Percentiles rank a stretch among this genome's conserved stretches.
phyloP scores from a whole-genome alignment of 2,329 filamentous ascomycete species.

The Diaporthe sp. region DNA sequence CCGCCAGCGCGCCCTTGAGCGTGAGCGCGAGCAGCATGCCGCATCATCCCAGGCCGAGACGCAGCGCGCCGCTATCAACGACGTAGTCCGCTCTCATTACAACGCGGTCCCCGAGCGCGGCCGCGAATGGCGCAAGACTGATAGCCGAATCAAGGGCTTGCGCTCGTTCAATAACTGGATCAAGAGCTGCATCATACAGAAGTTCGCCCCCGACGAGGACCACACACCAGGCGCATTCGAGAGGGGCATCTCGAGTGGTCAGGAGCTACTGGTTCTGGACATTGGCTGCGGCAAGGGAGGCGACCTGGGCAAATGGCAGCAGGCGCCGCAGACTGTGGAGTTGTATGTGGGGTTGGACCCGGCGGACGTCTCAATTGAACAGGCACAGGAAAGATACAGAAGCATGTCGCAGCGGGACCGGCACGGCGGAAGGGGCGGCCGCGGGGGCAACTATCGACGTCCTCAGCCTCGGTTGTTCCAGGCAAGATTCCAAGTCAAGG shows the following conservation, averaged over 20 bases:
- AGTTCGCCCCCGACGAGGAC: constrained; percentile 87
- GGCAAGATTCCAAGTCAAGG: constrained; percentile 88
- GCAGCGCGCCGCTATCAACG: constrained; percentile 73
- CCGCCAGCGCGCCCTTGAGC: constrained; percentile 66
- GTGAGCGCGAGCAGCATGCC: constrained; percentile 61
- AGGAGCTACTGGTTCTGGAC: constrained; percentile 84
- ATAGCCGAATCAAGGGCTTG: constrained; percentile 94
- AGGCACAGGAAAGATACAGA: constrained; percentile 86
- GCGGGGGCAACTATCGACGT: constrained; percentile 58
- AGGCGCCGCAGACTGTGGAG: constrained; percentile 88
- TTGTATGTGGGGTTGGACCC: constrained; percentile 96
- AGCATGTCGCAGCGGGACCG: constrained; percentile 74
- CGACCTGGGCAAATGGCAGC: constrained; percentile 95
- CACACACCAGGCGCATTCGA: constrained; percentile 71
- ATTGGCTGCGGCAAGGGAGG: constrained; percentile 98
- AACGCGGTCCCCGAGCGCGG: constrained; percentile 95
- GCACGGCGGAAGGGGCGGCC: constrained; percentile 58
- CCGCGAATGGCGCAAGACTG: constrained; percentile 92
- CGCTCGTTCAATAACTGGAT: constrained; percentile 99
- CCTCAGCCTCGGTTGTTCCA: constrained; percentile 75
- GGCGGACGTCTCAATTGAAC: constrained; percentile 90
- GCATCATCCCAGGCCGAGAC: constrained; percentile 52
- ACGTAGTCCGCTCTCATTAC: constrained; percentile 93
- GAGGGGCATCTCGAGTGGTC: constrained; percentile 59
- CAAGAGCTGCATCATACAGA: constrained; percentile 97